A percentile compares a stretch with the other conserved stretches of the same genome.
phyloP scores from a whole-genome alignment of 345 rosid genomes.

The Arabidopsis arenosa region DNA sequence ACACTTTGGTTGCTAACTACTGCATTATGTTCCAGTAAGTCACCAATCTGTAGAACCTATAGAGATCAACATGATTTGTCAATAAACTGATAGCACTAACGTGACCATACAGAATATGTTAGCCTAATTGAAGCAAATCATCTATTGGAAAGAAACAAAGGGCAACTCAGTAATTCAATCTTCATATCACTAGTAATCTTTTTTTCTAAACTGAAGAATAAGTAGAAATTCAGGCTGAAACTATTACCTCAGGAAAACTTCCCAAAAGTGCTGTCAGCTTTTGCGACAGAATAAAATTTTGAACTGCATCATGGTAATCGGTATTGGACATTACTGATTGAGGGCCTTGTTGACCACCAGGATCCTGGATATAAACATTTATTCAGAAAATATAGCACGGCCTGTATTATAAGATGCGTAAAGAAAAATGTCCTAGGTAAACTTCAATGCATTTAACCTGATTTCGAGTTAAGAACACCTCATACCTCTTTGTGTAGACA shows the following conservation, averaged over 20 bases:
- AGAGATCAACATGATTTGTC: constrained; percentile 27
- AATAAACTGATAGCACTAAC: neutral
- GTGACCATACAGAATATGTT: constrained; percentile 13
- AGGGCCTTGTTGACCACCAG: constrained; percentile 52
- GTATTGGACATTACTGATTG: constrained; percentile 69
- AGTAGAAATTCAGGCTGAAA: constrained; percentile 15
- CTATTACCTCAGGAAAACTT: constrained; percentile 86
- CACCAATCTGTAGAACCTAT: constrained; percentile 89
- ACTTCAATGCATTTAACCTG: constrained; percentile 22
- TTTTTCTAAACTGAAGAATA: constrained; percentile 8
- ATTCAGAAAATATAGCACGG: constrained; percentile 27
- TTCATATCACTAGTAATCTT: constrained; percentile 7
- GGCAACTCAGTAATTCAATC: constrained; percentile 14
- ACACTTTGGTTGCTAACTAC: constrained; percentile 71
- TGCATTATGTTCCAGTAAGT: constrained; percentile 83
- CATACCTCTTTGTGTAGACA: constrained; percentile 57
- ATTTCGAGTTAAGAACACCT: constrained; percentile 19
- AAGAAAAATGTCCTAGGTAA: constrained; percentile 21
- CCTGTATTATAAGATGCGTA: constrained; percentile 22
- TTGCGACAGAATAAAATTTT: constrained; percentile 82
- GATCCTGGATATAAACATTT: constrained; percentile 50
- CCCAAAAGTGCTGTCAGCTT: constrained; percentile 77
- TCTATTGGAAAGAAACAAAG: neutral
- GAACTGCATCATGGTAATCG: constrained; percentile 82
- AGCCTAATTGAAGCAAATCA: constrained; percentile 6